These are phyloP conservation scores for Lecanicillium sp. DNA, from an alignment of 2,329 filamentous ascomycete species.

Conservation along the genomic window DNA sequence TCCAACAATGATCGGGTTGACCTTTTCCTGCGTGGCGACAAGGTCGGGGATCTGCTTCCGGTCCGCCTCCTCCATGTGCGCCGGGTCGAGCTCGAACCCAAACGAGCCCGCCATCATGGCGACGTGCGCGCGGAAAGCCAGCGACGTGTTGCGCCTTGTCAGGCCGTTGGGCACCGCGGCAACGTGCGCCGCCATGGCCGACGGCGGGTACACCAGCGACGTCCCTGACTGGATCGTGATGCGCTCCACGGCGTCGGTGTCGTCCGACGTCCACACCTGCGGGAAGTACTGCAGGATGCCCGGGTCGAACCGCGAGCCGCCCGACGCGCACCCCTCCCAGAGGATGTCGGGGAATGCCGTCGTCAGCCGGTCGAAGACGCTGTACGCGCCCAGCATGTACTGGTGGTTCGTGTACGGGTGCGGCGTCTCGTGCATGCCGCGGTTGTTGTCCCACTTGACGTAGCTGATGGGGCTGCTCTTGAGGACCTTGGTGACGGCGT, in stretches of 20 bases:
- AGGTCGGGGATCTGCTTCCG: conserved; percentile 45
- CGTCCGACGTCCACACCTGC: conserved; percentile 60
- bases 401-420: conserved; percentile 47
- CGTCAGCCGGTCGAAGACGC: conserved; percentile 54
- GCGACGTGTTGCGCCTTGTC: conserved; percentile 48
- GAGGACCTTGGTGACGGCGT: conserved; percentile 47
- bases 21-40: conserved; percentile 46
- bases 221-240: conserved; percentile 60
- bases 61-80: conserved; percentile 45
- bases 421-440: conserved; percentile 55
- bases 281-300: conserved; percentile 60
- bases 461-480: conserved; percentile 49
- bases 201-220: conserved; percentile 55
- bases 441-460: conserved; percentile 65
- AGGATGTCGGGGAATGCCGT: conserved; percentile 54
- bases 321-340: conserved; percentile 61
- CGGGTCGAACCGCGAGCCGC: conserved; percentile 58
- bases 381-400: conserved; percentile 60
- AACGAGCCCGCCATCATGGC: conserved; percentile 65
- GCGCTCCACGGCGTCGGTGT: conserved; percentile 57
- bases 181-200: conserved; percentile 60
- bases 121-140: conserved; percentile 57
- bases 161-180: conserved; percentile 54
- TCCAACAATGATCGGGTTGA: conserved; percentile 53
- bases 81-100: conserved; percentile 57